phyloP scores from a whole-genome alignment of 208 protist species.

The Dictyostelium gargantuum region DNA sequence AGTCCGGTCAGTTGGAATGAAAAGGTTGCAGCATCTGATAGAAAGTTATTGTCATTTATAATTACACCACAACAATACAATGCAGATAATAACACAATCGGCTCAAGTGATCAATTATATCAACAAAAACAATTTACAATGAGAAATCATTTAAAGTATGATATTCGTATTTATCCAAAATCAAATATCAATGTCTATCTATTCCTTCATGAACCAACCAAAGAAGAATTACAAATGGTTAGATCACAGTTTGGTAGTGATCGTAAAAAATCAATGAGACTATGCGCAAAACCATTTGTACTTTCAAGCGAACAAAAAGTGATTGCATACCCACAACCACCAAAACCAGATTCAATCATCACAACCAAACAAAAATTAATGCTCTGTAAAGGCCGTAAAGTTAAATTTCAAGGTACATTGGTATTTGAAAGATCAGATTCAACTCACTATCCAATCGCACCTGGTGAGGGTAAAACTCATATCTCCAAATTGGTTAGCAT shows the following conservation, averaged over 20 bases:
- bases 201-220: conserved; percentile 2
- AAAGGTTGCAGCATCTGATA: not conserved
- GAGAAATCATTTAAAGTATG: conserved; percentile 25
- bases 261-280: conserved; percentile 17
- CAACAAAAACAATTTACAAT: conserved; percentile 33
- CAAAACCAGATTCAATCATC: not conserved
- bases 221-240: not conserved
- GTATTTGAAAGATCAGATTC: conserved; percentile 44
- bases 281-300: conserved; percentile 53
- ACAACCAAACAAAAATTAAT: conserved; percentile 19
- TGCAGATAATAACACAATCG: not conserved
- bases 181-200: conserved; percentile 25
- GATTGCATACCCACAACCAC: conserved; percentile 33
- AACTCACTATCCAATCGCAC: conserved; percentile 53
- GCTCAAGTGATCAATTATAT: not conserved
- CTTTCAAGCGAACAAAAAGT: conserved; percentile 16
- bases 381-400: conserved; percentile 42
- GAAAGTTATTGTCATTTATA: not conserved
- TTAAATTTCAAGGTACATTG: conserved; percentile 48
- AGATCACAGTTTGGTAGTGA: not conserved
- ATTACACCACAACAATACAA: conserved; percentile 9
- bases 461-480: conserved; percentile 45
- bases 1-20: not conserved
- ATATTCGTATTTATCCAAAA: conserved; percentile 63
- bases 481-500: conserved; percentile 44